phyloP scores from a whole-genome alignment of 108 stramenopile genomes.

The Bacterosira constricta region DNA sequence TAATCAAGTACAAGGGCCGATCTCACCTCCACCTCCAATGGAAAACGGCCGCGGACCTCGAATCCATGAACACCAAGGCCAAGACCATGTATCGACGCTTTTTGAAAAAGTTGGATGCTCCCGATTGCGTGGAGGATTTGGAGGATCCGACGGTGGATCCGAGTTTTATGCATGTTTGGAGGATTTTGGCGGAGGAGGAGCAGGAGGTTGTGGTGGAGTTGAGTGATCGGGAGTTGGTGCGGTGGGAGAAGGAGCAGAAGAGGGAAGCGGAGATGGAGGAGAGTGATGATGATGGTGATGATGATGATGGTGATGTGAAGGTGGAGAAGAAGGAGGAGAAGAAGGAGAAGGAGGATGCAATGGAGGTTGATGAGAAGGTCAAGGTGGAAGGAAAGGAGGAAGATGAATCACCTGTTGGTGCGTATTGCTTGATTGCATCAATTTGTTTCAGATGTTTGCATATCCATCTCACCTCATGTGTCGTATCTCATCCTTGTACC shows the following conservation, averaged over 20 bases:
- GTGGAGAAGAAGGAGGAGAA: slow-evolving; percentile 28
- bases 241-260: slow-evolving; percentile 82
- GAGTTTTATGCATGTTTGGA: slow-evolving; percentile 73
- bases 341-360: slow-evolving; percentile 17
- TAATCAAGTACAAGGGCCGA: slow-evolving; percentile 94
- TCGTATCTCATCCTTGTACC: background rate
- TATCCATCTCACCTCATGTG: no score
- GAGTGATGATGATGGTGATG: slow-evolving; percentile 31
- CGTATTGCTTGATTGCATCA: slow-evolving; percentile 7
- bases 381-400: slow-evolving; percentile 29
- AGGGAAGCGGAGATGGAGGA: slow-evolving; percentile 62
- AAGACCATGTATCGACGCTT: slow-evolving; percentile 87
- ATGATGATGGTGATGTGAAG: slow-evolving; percentile 37
- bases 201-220: slow-evolving; percentile 84
- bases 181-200: slow-evolving; percentile 87
- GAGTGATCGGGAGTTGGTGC: slow-evolving; percentile 75
- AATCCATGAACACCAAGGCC: slow-evolving; percentile 85
- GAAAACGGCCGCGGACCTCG: slow-evolving; percentile 84
- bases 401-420: slow-evolving; percentile 21
- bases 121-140: slow-evolving; percentile 65
- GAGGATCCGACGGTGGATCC: slow-evolving; percentile 91
- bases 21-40: slow-evolving; percentile 93
- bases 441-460: background rate
- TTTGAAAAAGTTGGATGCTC: slow-evolving; percentile 82
- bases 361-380: slow-evolving; percentile 23